Evolutionary conservation across 139 green algal species (phyloP).

Genomic region (Chlamydomonas sp.): DNA sequence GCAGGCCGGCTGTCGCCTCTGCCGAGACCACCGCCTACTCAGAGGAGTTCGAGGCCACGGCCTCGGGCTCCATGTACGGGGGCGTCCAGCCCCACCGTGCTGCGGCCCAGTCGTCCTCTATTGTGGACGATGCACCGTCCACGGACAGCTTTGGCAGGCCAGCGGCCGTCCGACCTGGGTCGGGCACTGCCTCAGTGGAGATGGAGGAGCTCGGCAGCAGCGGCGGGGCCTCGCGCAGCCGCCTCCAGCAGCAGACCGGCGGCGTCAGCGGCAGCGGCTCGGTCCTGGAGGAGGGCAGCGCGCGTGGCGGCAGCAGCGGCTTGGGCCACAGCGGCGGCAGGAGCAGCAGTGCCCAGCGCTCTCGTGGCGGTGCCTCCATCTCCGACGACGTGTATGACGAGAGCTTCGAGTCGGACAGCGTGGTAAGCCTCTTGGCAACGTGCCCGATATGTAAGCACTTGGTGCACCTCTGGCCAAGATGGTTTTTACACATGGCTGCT

Average conservation of each 20-base stretch:
- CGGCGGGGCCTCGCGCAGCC: not conserved
- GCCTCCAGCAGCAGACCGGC: not conserved
- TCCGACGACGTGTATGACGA: conserved; percentile 19
- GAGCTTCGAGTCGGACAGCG: conserved; percentile 12
- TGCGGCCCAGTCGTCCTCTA: not conserved
- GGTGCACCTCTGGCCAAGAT: too few relatives aligned
- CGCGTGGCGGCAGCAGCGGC: not conserved
- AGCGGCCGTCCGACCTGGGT: not conserved
- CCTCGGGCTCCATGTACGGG: not conserved
- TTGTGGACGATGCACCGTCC: not conserved
- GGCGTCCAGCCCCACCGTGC: not conserved
- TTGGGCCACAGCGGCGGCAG: not conserved
- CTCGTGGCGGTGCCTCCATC: not conserved
- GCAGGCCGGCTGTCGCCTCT: not conserved
- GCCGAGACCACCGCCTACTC: conserved; percentile 2
- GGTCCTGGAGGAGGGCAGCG: not conserved
- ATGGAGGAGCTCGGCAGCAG: not conserved
- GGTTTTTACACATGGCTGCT: too few relatives aligned
- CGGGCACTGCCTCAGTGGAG: not conserved
- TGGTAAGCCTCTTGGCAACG: not conserved
- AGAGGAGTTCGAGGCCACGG: not conserved
- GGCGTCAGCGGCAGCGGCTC: conserved; percentile 10
- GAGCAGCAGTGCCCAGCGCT: not conserved
- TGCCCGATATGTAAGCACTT: too few relatives aligned
- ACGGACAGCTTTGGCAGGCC: not conserved